Percentiles rank a stretch among this genome's conserved stretches.
These are phyloP conservation scores for Rhododendron henanense DNA, from an alignment of 148 eudicot species.

Conservation along the genomic window DNA sequence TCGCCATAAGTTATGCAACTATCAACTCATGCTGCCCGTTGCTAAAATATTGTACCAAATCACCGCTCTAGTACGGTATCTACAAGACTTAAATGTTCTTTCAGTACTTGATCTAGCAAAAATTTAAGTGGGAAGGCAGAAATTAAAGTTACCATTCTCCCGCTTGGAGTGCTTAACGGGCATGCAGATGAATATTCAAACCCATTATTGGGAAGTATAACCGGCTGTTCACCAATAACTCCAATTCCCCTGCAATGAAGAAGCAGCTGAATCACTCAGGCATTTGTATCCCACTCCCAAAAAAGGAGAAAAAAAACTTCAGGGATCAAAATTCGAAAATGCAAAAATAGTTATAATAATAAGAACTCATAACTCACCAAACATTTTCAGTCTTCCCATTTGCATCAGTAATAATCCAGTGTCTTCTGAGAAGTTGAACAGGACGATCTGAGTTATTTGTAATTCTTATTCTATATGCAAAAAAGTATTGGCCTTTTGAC, in stretches of 20 bases:
- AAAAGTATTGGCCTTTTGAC: slow-evolving; percentile 74
- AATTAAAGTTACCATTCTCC: slow-evolving; percentile 69
- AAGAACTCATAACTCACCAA: slow-evolving; percentile 42
- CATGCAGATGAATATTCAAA: slow-evolving; percentile 99
- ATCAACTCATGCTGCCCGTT: not conserved
- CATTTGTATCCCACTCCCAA: not conserved
- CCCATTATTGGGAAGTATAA: slow-evolving; percentile 85
- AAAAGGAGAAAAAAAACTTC: not conserved
- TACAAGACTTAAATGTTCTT: not conserved
- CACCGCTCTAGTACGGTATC: not conserved
- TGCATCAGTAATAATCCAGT: slow-evolving; percentile 93
- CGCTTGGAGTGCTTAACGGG: slow-evolving; percentile 79
- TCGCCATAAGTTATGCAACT: not conserved
- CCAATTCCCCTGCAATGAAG: slow-evolving; percentile 68
- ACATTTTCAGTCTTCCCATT: slow-evolving; percentile 80
- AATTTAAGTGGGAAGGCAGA: not conserved
- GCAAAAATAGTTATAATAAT: not conserved
- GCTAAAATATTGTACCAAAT: not conserved
- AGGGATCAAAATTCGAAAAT: not conserved
- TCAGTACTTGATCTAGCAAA: not conserved
- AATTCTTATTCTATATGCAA: slow-evolving; percentile 90
- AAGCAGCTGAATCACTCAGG: slow-evolving; percentile 6
- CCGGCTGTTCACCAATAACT: slow-evolving; percentile 97
- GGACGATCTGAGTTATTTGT: slow-evolving; percentile 91
- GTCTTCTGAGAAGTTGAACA: slow-evolving; percentile 92